Evolutionary conservation across 805 yeast species (phyloP), one percentile per base, ranked within the genome.

Genomic region (Isabelozyma gotoi): DNA sequence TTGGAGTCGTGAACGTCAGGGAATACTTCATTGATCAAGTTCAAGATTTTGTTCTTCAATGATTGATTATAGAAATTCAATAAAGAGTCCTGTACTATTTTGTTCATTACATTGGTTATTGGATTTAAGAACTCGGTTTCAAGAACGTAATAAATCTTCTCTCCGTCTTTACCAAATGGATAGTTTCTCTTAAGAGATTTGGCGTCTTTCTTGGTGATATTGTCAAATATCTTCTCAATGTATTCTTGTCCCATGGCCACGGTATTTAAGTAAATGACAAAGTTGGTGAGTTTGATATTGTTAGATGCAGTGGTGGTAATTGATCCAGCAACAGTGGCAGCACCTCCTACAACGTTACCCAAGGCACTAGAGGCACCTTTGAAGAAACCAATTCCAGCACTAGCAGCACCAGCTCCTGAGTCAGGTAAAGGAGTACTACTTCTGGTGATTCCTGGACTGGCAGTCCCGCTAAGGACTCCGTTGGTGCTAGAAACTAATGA

Each of bases 251-350:
- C 82, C 35, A 83, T 65, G 8, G 84, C 80, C 4, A 90, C 69
- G 1, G 95, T 83, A 62, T 92, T 91, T 46, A 90, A 67, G 45
- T 84, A 78, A 1, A 87, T 67, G 33, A 89, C 65, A 56, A 81
- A 90, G 12, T 77, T 78, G 24, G 80, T 74, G 12, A 87, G 60
- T 44, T 78, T 74, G 3, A 74, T 66, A 38, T 65, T 62, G 44
- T 68, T 71, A 7, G 77, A 75, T n/a, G 59, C 40, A 38, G 56
- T 39, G 43, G 55, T 24, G 39, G 44, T 8, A 27, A 41, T 6
- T 49, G 41, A 38, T n/a, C n/a, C n/a, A n/a, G n/a, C n/a, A n/a
- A n/a, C n/a, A 15, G 50, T 42, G 2, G 60, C 35, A 3, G 71
- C 49, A 18, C 61, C 48, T n/a, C 63, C 59, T 7, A 70, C 76